Evolutionary conservation across 441 rosid genomes (phyloP).

Genomic region (Corymbia citriodora): DNA sequence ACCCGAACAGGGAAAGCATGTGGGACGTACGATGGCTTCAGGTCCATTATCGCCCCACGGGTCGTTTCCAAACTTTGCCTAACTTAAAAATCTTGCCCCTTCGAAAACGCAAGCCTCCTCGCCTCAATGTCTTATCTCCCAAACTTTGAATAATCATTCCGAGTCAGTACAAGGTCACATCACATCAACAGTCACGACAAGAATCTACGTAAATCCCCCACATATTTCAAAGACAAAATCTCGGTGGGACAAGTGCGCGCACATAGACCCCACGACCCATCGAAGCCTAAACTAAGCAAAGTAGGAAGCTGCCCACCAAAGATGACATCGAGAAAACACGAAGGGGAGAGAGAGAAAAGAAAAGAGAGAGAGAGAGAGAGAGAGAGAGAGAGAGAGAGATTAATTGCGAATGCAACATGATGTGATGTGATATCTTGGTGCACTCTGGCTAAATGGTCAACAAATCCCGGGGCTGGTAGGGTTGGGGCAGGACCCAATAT

Average conservation of each 20-base stretch:
- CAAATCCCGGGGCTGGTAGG: neutral
- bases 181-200: neutral
- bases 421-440: neutral
- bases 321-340: neutral
- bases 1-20: neutral
- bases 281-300: neutral
- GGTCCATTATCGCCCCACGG: neutral
- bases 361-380: no score
- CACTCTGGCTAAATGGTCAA: neutral
- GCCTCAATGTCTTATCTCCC: neutral
- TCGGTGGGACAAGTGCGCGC: neutral
- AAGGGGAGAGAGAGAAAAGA: neutral
- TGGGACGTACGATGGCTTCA: neutral
- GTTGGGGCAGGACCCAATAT: neutral
- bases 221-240: neutral
- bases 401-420: neutral
- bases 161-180: neutral
- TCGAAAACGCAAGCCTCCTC: neutral
- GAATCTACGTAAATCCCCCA: neutral
- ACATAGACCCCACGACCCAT: neutral
- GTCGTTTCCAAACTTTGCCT: neutral
- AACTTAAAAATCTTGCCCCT: neutral
- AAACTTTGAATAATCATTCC: neutral
- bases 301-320: neutral
- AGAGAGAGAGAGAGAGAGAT: neutral